Evolutionary conservation across 176 grass and related monocot species (phyloP).

Genomic region (Neostapfia colusana): DNA sequence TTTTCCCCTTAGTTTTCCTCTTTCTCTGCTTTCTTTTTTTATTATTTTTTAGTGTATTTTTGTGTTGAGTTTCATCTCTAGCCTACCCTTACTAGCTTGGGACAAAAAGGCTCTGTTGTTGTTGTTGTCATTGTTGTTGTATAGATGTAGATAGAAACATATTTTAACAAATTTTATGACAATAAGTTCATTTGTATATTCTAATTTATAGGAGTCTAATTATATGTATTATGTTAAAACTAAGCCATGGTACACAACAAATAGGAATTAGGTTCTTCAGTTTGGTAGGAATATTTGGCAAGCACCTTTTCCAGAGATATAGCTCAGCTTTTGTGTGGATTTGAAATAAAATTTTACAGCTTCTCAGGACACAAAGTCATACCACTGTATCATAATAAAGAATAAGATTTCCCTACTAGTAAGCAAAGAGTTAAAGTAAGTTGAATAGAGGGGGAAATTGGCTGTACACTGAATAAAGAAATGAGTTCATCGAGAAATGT

Average conservation of each 20-base stretch:
- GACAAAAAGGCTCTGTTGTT: no score
- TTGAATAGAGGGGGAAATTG: not conserved
- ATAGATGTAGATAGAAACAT: not conserved
- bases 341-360: not conserved
- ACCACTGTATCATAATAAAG: conserved; percentile 21
- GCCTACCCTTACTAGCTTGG: no score
- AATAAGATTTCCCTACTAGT: conserved; percentile 6
- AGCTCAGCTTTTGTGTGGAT: not conserved
- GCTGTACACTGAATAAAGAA: not conserved
- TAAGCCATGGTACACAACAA: not conserved
- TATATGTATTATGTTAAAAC: not conserved
- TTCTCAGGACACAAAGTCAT: not conserved
- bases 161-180: not conserved
- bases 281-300: not conserved
- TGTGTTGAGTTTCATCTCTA: no score
- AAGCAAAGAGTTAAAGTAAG: conserved; percentile 7
- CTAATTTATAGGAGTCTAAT: not conserved
- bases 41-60: no score
- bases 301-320: conserved; percentile 20
- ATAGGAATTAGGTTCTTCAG: not conserved
- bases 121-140: no score
- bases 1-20: no score
- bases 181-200: conserved; percentile 7
- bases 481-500: conserved; percentile 2
- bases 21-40: no score